Percentiles rank a stretch among this genome's conserved stretches.
These are phyloP conservation scores for Quercus alba DNA, from an alignment of 306 rosid species.

Conservation along the genomic window DNA sequence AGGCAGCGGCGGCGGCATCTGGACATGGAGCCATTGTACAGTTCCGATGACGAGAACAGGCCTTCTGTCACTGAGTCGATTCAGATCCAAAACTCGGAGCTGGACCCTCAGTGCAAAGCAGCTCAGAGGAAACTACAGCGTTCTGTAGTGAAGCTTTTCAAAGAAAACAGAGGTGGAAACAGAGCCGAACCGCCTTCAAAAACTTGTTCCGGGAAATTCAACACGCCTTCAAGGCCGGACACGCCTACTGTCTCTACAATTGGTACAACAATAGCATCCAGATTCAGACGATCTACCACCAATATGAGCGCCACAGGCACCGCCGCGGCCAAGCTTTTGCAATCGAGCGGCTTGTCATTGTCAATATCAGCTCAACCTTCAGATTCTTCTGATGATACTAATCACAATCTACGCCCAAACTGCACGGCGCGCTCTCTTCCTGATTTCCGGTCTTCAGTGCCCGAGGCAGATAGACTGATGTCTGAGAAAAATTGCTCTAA, in stretches of 20 bases:
- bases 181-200: slow-evolving; percentile 37
- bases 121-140: slow-evolving; percentile 52
- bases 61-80: slow-evolving; percentile 8
- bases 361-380: slow-evolving; percentile 17
- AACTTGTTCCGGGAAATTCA: slow-evolving; percentile 35
- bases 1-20: slow-evolving; percentile 41
- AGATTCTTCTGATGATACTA: slow-evolving; percentile 20
- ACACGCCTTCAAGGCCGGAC: slow-evolving; percentile 59
- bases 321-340: slow-evolving; percentile 61
- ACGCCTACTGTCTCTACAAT: slow-evolving; percentile 42
- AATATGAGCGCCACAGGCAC: slow-evolving; percentile 37
- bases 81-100: slow-evolving; percentile 43
- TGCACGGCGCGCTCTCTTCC: slow-evolving; percentile 58
- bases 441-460: slow-evolving; percentile 50
- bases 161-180: slow-evolving; percentile 50
- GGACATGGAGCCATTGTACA: slow-evolving; percentile 44
- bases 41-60: slow-evolving; percentile 49
- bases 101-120: slow-evolving; percentile 33
- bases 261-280: slow-evolving; percentile 26
- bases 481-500: slow-evolving; percentile 29
- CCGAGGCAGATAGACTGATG: slow-evolving; percentile 41
- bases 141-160: slow-evolving; percentile 37
- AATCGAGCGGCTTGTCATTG: slow-evolving; percentile 48
- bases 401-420: slow-evolving; percentile 22
- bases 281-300: slow-evolving; percentile 42